phyloP scores from a whole-genome alignment of 306 rosid species.

The Prunus dulcis region DNA sequence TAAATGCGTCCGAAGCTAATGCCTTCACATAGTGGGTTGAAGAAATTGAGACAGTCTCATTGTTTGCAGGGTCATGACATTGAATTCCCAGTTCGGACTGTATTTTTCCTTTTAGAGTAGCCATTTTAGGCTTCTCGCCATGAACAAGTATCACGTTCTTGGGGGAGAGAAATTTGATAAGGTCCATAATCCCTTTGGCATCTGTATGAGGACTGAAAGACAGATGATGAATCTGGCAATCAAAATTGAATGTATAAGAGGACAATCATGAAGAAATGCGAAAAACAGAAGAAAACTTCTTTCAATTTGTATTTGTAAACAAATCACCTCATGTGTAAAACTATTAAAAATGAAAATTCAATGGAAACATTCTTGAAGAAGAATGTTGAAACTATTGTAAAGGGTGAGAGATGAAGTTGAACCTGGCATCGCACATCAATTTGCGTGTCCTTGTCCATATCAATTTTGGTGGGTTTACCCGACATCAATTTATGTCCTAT shows the following conservation, averaged over 20 bases:
- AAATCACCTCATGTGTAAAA: neutral
- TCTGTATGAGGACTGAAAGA: slow-evolving; percentile 96
- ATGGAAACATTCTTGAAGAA: neutral
- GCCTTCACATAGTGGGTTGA: slow-evolving; percentile 57
- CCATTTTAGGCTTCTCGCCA: slow-evolving; percentile 90
- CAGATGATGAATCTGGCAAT: slow-evolving; percentile 83
- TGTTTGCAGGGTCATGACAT: slow-evolving; percentile 75
- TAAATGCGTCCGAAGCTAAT: slow-evolving; percentile 49
- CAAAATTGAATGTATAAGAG: neutral
- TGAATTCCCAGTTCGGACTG: slow-evolving; percentile 75
- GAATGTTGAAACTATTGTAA: neutral
- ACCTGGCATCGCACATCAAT: slow-evolving; percentile 89
- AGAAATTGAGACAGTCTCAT: slow-evolving; percentile 54
- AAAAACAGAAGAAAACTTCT: neutral
- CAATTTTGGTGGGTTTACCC: slow-evolving; percentile 66
- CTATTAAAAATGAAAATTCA: neutral
- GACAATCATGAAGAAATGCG: neutral
- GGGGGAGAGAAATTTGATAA: slow-evolving; percentile 81
- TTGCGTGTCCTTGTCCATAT: slow-evolving; percentile 63
- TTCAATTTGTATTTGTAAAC: neutral
- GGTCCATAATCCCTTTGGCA: slow-evolving; percentile 96
- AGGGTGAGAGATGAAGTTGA: slow-evolving; percentile 21
- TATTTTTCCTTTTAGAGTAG: slow-evolving; percentile 66
- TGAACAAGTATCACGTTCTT: slow-evolving; percentile 88
- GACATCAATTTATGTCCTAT: slow-evolving; percentile 84